These are phyloP conservation scores for Clarireedia sp. DNA, from an alignment of 2,329 filamentous ascomycete genomes.

Conservation along the genomic window DNA sequence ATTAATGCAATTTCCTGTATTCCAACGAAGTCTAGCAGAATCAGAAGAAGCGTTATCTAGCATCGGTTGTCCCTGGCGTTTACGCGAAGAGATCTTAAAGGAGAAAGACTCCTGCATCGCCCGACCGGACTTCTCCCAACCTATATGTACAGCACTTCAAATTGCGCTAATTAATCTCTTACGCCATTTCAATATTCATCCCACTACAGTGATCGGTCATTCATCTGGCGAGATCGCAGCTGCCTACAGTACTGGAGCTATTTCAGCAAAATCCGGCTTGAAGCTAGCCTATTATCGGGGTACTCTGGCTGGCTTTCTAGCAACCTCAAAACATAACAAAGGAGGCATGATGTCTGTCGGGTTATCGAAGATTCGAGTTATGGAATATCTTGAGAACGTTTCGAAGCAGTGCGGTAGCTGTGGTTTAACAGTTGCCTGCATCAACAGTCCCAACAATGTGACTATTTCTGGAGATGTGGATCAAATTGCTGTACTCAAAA, in stretches of 20 bases:
- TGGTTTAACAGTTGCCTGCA: constrained; percentile 25
- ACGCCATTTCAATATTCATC: constrained; percentile 9
- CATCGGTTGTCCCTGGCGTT: constrained; percentile 34
- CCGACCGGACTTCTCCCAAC: constrained; percentile 7
- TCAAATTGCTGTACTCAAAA: constrained; percentile 3
- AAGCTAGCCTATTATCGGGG: constrained; percentile 14
- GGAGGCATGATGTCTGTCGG: constrained; percentile 48
- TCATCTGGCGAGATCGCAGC: constrained; percentile 30
- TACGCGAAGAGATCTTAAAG: background rate
- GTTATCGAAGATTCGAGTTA: background rate
- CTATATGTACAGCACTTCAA: constrained; percentile 18
- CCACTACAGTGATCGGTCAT: constrained; percentile 21
- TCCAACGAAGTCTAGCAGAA: constrained; percentile 15
- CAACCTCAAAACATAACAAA: background rate
- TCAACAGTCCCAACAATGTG: constrained; percentile 22
- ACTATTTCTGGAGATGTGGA: constrained; percentile 16
- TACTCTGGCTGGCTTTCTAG: constrained; percentile 10
- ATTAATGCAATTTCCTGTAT: constrained; percentile 5
- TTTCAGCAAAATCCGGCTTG: constrained; percentile 4
- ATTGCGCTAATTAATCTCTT: constrained; percentile 21
- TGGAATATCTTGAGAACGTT: background rate
- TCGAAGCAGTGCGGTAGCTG: background rate
- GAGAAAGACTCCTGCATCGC: constrained; percentile 19
- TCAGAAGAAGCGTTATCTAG: constrained; percentile 23
- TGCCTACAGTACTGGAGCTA: constrained; percentile 24